Percentiles rank a stretch among this genome's conserved stretches.
These are phyloP conservation scores for Coemansia sp. DNA, from an alignment of 192 early-diverging fungal genomes.

Conservation along the genomic window DNA sequence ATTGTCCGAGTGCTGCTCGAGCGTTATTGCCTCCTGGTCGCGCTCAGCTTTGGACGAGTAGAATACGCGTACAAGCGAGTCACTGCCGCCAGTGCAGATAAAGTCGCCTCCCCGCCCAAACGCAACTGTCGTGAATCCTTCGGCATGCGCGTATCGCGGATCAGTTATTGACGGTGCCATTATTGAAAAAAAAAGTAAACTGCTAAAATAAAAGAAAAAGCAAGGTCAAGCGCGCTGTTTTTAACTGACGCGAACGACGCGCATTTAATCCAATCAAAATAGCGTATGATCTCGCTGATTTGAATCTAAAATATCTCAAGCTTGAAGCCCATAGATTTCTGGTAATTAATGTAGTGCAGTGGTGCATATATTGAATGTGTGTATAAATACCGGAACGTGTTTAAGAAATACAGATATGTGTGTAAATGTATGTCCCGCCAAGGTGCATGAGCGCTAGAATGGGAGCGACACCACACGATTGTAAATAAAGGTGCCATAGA, in stretches of 20 bases:
- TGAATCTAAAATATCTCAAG: background rate
- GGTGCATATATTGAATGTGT: background rate
- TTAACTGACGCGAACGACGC: no score
- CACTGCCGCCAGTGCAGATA: constrained; percentile 48
- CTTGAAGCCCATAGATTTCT: no score
- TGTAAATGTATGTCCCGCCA: background rate
- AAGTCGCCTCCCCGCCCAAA: constrained; percentile 30
- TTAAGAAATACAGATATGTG: background rate
- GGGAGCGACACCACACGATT: constrained; percentile 75
- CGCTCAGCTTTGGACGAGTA: constrained; percentile 21
- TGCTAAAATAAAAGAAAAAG: no score
- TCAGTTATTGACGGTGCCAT: constrained; percentile 26
- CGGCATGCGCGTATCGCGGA: constrained; percentile 45
- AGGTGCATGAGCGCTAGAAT: background rate
- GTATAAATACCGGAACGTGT: background rate
- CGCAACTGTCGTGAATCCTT: constrained; percentile 47
- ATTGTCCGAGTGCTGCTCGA: constrained; percentile 50
- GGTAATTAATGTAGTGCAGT: no score
- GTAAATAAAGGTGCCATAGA: constrained; percentile 86
- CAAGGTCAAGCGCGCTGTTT: no score
- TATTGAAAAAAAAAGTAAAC: background rate
- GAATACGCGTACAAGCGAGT: constrained; percentile 46
- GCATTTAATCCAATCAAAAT: constrained; percentile 2
- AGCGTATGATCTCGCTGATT: background rate
- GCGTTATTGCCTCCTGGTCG: constrained; percentile 46